Evolutionary conservation across 352 stramenopile genomes (phyloP), one percentile per base, ranked within the genome.

Genomic region (Pythium chondricola): DNA sequence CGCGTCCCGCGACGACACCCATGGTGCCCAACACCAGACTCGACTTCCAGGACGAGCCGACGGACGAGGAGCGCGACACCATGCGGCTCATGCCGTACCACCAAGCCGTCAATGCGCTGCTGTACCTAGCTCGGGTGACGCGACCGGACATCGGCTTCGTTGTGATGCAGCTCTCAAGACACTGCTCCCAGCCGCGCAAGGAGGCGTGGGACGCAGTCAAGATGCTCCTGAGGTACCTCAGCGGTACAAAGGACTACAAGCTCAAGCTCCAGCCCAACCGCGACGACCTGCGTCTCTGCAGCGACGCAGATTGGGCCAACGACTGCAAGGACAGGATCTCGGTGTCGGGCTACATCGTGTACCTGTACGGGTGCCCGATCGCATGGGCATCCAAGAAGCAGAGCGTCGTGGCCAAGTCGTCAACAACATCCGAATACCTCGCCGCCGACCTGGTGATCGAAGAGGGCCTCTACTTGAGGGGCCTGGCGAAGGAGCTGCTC

Each of bases 11-110:
- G n/a, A 35, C 6, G 13, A 43, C 32, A n/a, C 44, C 44, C 6
- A 52, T 52, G 44, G 17, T 48, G n/a, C 27, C 24, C 6, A 48
- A 52, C 32, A 35, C 44, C 8, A 6, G 44, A 20, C 44, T 43
- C 3, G 44, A 52, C 21, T 20, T 48, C 18, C 16, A 2, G 20
- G 31, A 52, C 14, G 4, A 14, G 16, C 21, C 21, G 14, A 35
- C 24, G 1, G 3, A 7, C 4, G 32, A 32, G 3, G 44, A 52
- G 33, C 20, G 17, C 8, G 24, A 33, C 11, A 2, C 20, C 13
- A 52, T 43, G 44, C 13, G 20, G 21, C 17, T 4, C 14, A 43
- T 33, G 22, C 46, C 46, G 25, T 54, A 54, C 16, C 35, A 36
- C 2, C 7, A 54, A 39, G 25, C 25, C 2, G 36, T 54, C 26